These are phyloP conservation scores for Sherardia arvensis DNA, from an alignment of 257 asterid species.

Conservation along the genomic window DNA sequence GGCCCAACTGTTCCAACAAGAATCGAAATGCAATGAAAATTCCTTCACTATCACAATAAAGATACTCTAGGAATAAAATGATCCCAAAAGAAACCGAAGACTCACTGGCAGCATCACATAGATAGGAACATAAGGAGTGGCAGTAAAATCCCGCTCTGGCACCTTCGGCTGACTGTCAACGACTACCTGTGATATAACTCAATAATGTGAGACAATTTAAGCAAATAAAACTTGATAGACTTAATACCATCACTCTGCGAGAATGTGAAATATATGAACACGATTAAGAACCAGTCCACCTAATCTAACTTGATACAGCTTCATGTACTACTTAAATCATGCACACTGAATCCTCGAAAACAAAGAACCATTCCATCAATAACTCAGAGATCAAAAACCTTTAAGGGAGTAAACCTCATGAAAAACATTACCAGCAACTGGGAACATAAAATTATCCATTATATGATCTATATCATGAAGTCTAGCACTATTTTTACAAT, in stretches of 20 bases:
- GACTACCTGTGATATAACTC: slow-evolving; percentile 9
- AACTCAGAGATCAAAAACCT: no score
- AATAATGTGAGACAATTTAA: not conserved
- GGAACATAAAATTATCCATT: no score
- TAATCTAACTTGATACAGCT: no score
- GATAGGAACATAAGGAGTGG: slow-evolving; percentile 57
- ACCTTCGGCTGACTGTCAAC: slow-evolving; percentile 13
- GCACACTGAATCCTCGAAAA: no score
- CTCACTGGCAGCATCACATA: slow-evolving; percentile 80
- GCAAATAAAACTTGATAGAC: not conserved
- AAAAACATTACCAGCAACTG: no score
- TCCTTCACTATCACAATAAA: not conserved
- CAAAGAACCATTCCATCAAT: no score
- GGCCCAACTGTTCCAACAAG: slow-evolving; percentile 36
- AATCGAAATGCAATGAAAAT: not conserved
- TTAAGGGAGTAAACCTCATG: not conserved
- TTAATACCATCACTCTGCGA: not conserved
- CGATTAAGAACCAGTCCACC: no score
- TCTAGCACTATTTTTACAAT: not conserved
- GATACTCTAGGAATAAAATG: not conserved
- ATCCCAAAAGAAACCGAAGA: slow-evolving; percentile 8
- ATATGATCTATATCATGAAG: not conserved
- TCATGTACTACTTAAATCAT: no score
- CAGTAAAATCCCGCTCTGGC: slow-evolving; percentile 52
- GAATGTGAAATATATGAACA: not conserved